Conservation (phyloP, 1,284 basidiomycete species). For the Hymenochaete sp. region DNA sequence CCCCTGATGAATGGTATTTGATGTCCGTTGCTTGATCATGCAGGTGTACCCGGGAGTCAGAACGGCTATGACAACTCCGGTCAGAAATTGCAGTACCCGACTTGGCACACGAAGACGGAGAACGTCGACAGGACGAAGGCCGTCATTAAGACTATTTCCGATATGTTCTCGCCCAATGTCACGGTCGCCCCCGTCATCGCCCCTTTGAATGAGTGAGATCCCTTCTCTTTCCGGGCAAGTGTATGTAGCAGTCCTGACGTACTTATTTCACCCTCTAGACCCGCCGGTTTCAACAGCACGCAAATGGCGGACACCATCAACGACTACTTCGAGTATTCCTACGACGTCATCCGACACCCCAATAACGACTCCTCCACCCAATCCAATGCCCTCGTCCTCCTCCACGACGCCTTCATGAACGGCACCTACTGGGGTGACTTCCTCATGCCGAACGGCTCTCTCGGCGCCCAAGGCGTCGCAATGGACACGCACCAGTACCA, state of each 20-base stretch:
- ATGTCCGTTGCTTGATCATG: too few species aligned
- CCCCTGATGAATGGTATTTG: too few species aligned
- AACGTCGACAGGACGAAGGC: conserved; percentile 65
- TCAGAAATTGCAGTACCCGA: conserved; percentile 47
- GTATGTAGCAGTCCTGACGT: not conserved
- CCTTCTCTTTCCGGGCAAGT: not conserved
- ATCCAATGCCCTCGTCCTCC: conserved; percentile 58
- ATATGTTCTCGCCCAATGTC: conserved; percentile 46
- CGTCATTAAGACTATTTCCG: conserved; percentile 57
- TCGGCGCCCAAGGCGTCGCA: conserved; percentile 46
- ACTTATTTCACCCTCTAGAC: conserved; percentile 36
- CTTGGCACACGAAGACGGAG: conserved; percentile 61
- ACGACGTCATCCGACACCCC: conserved; percentile 64
- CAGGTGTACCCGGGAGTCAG: conserved; percentile 79
- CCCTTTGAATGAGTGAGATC: conserved; percentile 64
- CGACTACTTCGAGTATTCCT: conserved; percentile 72
- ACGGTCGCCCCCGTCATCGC: conserved; percentile 65
- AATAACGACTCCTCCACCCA: conserved; percentile 42
- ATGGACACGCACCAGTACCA: conserved; percentile 83
- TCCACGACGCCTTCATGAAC: conserved; percentile 83
- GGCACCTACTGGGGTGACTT: conserved; percentile 69
- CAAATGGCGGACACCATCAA: conserved; percentile 46
- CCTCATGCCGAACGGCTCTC: conserved; percentile 42
- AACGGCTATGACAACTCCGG: conserved; percentile 88
- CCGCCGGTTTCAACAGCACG: conserved; percentile 61